Base-by-base conservation (phyloP, 305 asterid genomes). In the Coffea humblotiana region DNA sequence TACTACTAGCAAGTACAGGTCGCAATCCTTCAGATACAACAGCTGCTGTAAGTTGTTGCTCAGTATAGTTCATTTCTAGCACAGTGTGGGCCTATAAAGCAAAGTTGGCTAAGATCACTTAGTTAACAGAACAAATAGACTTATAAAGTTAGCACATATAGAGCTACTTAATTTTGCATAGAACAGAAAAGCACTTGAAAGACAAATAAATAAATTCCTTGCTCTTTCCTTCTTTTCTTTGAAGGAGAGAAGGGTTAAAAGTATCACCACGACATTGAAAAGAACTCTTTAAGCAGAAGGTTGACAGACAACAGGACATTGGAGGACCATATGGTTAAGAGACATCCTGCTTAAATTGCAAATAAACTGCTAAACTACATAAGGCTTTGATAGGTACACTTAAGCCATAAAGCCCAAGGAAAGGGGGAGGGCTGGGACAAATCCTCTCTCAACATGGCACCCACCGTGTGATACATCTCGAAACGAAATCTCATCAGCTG, bases 31-130 rank as follows among this genome's bases (percentile, higher is more conserved):
- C 92, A 78, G 98, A 91, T 23, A 89, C 97, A 75, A 96, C 91
- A 80, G 97, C 97, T 80, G 95, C 90, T 75, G 98, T 94, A 58
- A 96, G 97, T 88, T 90, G 88, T 82, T 96, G 99, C 85, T 92
- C 97, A 0, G 95, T 94, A 86, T 96, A 96, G 86, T 90, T 94
- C 99, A 96, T 96, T 88, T 96, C 98, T 89, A 96, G 86, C 72
- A 94, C 97, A 45, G 99, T 96, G 83, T 96, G 99, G 69, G 99
- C 99, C 98, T 96, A 83, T 71, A 77, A 86, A 73, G 80, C 47
- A 67, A 64, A 45, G 29, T 13, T 43, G 29, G 45, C 40, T 32
- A 71, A 63, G 45, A 29, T 35, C 49, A 67, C 32, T 25, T 66
- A 43, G 47, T 3, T 75, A 58, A 75, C 54, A 8, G 9, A 65